phyloP scores from a whole-genome alignment of 2,329 filamentous ascomycete species.

The Exophiala sp. region DNA sequence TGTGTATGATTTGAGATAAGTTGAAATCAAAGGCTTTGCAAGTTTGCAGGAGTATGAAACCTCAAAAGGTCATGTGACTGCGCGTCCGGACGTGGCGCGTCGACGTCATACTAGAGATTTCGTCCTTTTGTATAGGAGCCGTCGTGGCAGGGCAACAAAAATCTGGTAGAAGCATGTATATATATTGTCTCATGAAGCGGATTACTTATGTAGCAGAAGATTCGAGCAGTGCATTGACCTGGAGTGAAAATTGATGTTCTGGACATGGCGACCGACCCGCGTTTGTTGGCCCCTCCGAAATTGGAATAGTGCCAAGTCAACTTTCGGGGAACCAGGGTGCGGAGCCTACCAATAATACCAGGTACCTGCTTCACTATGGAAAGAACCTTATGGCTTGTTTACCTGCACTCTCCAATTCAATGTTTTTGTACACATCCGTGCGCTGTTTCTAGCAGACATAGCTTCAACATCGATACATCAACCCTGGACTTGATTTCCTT shows the following conservation, averaged over 20 bases:
- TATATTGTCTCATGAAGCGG: background rate
- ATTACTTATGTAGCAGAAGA: background rate
- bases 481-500: constrained; percentile 11
- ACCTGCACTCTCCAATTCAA: constrained; percentile 6
- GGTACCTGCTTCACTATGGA: background rate
- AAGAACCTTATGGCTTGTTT: background rate
- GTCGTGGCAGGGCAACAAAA: background rate
- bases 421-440: constrained; percentile 13
- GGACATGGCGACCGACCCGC: background rate
- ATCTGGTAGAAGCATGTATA: background rate
- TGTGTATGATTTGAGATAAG: background rate
- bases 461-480: constrained; percentile 24
- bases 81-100: constrained; percentile 13
- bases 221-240: background rate
- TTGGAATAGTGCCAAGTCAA: background rate
- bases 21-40: background rate
- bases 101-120: constrained; percentile 16
- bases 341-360: background rate
- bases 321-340: background rate
- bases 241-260: background rate
- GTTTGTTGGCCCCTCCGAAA: constrained; percentile 2
- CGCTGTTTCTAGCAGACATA: constrained; percentile 12
- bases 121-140: background rate
- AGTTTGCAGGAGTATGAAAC: background rate
- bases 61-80: constrained; percentile 8